phyloP scores from a whole-genome alignment of 2,329 filamentous ascomycete genomes.

The Lachnellula occidentalis region DNA sequence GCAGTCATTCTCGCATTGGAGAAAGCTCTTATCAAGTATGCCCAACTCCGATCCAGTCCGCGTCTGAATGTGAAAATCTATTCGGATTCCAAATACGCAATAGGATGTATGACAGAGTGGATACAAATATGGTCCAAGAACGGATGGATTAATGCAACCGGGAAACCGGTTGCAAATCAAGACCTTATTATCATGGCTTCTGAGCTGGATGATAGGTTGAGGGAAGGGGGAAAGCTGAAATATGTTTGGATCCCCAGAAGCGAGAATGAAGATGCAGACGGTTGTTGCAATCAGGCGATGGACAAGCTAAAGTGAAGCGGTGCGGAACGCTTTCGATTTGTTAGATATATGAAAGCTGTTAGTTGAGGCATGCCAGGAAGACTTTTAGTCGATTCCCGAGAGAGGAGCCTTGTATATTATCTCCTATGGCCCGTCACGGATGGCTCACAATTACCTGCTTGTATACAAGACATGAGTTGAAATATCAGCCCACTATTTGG shows the following conservation, averaged over 20 bases:
- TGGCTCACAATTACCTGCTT: too few relatives aligned
- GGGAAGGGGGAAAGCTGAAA: slow-evolving; percentile 25
- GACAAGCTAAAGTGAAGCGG: slow-evolving; percentile 18
- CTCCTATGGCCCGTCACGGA: too few relatives aligned
- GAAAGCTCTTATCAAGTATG: slow-evolving; percentile 36
- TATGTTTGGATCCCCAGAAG: slow-evolving; percentile 33
- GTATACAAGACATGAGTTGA: too few relatives aligned
- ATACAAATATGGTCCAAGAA: slow-evolving; percentile 31
- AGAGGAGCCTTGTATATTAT: too few relatives aligned
- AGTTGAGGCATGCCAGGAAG: too few relatives aligned
- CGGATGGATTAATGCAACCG: slow-evolving; percentile 30
- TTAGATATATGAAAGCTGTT: too few relatives aligned
- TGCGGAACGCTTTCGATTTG: too few relatives aligned
- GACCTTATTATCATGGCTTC: slow-evolving; percentile 32
- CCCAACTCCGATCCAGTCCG: slow-evolving; percentile 16
- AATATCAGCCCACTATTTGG: too few relatives aligned
- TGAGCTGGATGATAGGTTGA: slow-evolving; percentile 25
- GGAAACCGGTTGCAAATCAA: slow-evolving; percentile 31
- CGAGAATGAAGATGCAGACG: slow-evolving; percentile 32
- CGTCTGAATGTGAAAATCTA: slow-evolving; percentile 28
- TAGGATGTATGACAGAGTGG: slow-evolving; percentile 32
- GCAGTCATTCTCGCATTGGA: slow-evolving; percentile 43
- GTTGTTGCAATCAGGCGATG: slow-evolving; percentile 29
- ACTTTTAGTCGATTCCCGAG: too few relatives aligned
- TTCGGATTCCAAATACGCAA: slow-evolving; percentile 34